Evolutionary conservation across 1,139 yeast species (phyloP), one percentile per base, ranked within the genome.

Genomic region (Nematodospora anomalae): DNA sequence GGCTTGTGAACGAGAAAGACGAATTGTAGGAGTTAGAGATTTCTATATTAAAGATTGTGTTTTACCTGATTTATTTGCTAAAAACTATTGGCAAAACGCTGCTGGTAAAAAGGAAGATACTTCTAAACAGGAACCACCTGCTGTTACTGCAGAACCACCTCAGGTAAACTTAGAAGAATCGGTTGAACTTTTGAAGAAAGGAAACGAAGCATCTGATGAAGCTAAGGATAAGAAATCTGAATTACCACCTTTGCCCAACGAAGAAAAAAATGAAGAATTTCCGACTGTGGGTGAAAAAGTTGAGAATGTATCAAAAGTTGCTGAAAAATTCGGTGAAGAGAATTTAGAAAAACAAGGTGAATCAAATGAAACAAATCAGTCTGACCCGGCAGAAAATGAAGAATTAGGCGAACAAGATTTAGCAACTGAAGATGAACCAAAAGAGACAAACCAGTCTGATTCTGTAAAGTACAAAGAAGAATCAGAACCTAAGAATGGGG

Each of bases 21-120:
- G 97, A 52, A 80, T 92, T 42, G 95, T 90, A 28, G 96, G 97
- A 20, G 99, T 94, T 10, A 75, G 96, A 51, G 89, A 88, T 45
- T 86, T 83, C 50, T 85, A 85, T 51, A 67, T 84, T 23, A 71
- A 67, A 45, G 76, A 70, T 42, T 70, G 76, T 49, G 72, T 66
- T 3, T 67, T 71, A 45, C 76, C 76, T 3, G 76, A 70, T 44
- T 65, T 71, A 11, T 58, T 68, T 38, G 69, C 74, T 7, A 64
- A 60, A 51, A 62, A 71, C 46, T 71, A 65, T 50, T 71, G 76
- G 76, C 45, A 49, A 31, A 53, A 47, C 23, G 16, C 11, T 12
- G 16, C 11, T 12, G 27, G 36, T 20, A 26, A 28, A n/a, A 27
- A 15, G 8, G 20, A 6, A 27, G 21, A 26, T 35, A 22, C 29